A percentile compares a stretch with the other conserved stretches of the same genome.
These are phyloP conservation scores for Bretschneidera sinensis DNA, from an alignment of 345 rosid species.

Conservation along the genomic window DNA sequence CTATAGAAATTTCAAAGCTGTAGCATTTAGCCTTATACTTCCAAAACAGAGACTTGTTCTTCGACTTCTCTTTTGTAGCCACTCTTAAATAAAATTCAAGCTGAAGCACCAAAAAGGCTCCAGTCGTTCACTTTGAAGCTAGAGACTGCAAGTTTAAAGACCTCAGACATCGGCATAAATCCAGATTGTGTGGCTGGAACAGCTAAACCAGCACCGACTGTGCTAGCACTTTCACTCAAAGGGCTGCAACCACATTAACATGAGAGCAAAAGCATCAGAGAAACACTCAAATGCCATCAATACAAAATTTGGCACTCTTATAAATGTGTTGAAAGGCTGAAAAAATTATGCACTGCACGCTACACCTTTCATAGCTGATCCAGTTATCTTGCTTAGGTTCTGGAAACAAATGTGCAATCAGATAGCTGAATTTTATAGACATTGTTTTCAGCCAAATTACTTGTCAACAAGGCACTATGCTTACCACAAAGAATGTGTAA, in stretches of 20 bases:
- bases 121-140: slow-evolving; percentile 69
- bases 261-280: not conserved
- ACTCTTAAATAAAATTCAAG: slow-evolving; percentile 7
- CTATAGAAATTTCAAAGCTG: too few relatives aligned
- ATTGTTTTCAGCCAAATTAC: slow-evolving; percentile 1
- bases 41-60: too few relatives aligned
- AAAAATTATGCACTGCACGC: too few relatives aligned
- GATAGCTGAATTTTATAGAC: not conserved
- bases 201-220: slow-evolving; percentile 72
- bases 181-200: slow-evolving; percentile 59
- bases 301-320: too few relatives aligned
- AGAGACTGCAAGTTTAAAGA: slow-evolving; percentile 60
- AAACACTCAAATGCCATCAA: not conserved
- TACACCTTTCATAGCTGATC: too few relatives aligned
- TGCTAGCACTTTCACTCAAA: slow-evolving; percentile 60
- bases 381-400: too few relatives aligned
- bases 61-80: too few relatives aligned
- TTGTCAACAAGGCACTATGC: not conserved
- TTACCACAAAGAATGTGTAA: not conserved
- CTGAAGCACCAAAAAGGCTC: slow-evolving; percentile 55
- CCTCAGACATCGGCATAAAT: slow-evolving; percentile 54
- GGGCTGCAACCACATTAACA: slow-evolving; percentile 43
- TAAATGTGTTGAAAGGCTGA: too few relatives aligned
- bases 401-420: not conserved
- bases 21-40: too few relatives aligned